Evolutionary conservation across 2,329 filamentous ascomycete genomes (phyloP), one percentile per base, ranked within the genome.

Genomic region (Xylaria sp.): DNA sequence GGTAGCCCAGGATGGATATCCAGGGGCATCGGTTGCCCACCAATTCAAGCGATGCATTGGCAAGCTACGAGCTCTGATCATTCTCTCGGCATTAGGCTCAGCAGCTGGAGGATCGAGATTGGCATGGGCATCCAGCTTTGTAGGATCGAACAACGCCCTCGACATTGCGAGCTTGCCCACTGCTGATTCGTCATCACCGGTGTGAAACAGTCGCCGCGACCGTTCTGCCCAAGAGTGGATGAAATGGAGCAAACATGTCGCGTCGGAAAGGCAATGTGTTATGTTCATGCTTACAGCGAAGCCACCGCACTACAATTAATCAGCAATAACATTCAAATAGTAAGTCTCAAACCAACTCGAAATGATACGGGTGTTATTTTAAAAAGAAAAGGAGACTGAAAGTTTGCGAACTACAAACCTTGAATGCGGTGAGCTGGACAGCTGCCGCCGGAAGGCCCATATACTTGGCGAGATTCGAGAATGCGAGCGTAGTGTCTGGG

Each of bases 21-120:
- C 74, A 0, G 76, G 76, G 0, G 74, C 78, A 0, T 74, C 70
- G 5, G 61, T 70, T 31, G 74, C 75, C 81, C 81, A 86, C 80
- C 82, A 85, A 73, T 85, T 81, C 63, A 79, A 84, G 6, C 83
- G 79, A 68, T 84, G 80, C 61, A 82, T 74, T 1, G 83, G 83
- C 5, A 86, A 71, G 2, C 71, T 69, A 7, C 79, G 74, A 4
- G 81, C 80, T 31, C 67, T 72, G 0, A 70, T 65, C 22, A 77
- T 56, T 5, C 73, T 69, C 5, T 75, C 67, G 2, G 75, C 63
- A n/a, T 77, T 71, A 0, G 77, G 71, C 3, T 71, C 71, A 0
- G 69, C 53, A 1, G 38, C 56, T 17, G 73, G 70, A 2, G 74
- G 72, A 29, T 68, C 57, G 15, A 76, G 65, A 27, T 71, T 58